phyloP scores from a whole-genome alignment of 768 basidiomycete genomes.

The Pleurotus sapidus region DNA sequence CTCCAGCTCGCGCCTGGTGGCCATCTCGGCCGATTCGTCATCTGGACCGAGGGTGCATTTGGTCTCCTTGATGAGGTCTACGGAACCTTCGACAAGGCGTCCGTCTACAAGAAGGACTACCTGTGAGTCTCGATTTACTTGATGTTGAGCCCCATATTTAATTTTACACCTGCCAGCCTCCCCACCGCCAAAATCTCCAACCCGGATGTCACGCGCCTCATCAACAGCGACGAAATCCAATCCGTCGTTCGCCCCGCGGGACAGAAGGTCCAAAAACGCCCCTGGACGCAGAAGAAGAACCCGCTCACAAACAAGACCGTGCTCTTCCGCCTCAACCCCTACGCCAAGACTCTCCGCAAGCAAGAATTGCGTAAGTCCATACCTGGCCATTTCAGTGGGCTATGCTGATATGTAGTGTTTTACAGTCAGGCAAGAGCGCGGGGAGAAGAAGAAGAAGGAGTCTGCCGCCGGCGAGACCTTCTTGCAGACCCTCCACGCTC shows the following conservation, averaged over 20 bases:
- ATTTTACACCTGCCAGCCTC: slow-evolving; percentile 46
- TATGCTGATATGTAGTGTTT: slow-evolving; percentile 7
- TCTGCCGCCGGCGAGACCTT: slow-evolving; percentile 76
- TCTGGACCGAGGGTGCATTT: slow-evolving; percentile 98
- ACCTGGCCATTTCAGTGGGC: background rate
- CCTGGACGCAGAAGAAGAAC: slow-evolving; percentile 99
- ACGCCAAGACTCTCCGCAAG: slow-evolving; percentile 90
- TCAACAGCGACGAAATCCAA: slow-evolving; percentile 98
- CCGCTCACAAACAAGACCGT: slow-evolving; percentile 91
- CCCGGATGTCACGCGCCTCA: slow-evolving; percentile 94
- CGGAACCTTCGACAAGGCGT: slow-evolving; percentile 90
- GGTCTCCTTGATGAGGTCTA: slow-evolving; percentile 90
- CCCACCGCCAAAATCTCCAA: slow-evolving; percentile 96
- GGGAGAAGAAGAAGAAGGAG: slow-evolving; percentile 42
- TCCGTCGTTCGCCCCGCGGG: slow-evolving; percentile 91
- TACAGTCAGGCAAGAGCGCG: slow-evolving; percentile 77
- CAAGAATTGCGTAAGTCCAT: slow-evolving; percentile 77
- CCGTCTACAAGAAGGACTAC: slow-evolving; percentile 87
- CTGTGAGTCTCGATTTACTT: slow-evolving; percentile 41
- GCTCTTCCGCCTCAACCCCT: slow-evolving; percentile 97
- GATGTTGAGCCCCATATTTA: background rate
- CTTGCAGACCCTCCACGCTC: slow-evolving; percentile 81
- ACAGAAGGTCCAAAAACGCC: slow-evolving; percentile 82
- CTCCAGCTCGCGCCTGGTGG: slow-evolving; percentile 99
- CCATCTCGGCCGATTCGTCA: slow-evolving; percentile 97